Base-by-base conservation (phyloP, 2,329 filamentous ascomycete species). In the Cladosporium velox region DNA sequence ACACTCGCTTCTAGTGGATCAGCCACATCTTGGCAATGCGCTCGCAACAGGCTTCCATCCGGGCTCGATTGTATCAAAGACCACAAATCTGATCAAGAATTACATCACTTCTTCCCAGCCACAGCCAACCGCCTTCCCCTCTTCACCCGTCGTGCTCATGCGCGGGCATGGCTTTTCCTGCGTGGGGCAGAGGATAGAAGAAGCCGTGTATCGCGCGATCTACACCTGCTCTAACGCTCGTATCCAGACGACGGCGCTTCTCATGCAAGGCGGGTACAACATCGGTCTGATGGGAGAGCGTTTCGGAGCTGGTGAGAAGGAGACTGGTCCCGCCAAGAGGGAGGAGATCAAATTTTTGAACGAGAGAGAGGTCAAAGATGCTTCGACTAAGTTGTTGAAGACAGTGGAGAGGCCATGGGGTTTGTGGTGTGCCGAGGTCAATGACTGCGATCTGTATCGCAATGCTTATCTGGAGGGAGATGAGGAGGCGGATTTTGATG, bases 101-200 rank as follows among this genome's bases (percentile, higher is more conserved):
- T 75, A 73, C 65, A 67, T 76, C 57, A 72, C 71, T 4, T 72
- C 73, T 21, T 65, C 69, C 21, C 44, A 70, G 4, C 41, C 71
- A 4, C 28, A 60, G 2, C 64, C 69, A 3, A 60, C 66, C 0
- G 58, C 66, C 10, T 73, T 70, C 44, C 76, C 75, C 2, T 65
- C 72, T 1, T 65, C 70, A 38, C 70, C 70, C 0, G 72, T 72
- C 1, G 74, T 77, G 52, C 67, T 77, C 18, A 79, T 82, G 74
- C 79, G 80, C 62, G 77, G 78, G 1, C 81, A 83, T 67, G 81
- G 81, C 28, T 82, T 83, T 67, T 80, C 80, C 1, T 79, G 77
- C 12, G 72, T 78, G 0, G 81, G 79, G 0, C 71, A 73, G 2
- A 75, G 76, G 10, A 79, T 83, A 64, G 77, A 82, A 69, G 79